Conservation (phyloP, 2,329 filamentous ascomycete genomes). For the Aspergillus glaucus region DNA sequence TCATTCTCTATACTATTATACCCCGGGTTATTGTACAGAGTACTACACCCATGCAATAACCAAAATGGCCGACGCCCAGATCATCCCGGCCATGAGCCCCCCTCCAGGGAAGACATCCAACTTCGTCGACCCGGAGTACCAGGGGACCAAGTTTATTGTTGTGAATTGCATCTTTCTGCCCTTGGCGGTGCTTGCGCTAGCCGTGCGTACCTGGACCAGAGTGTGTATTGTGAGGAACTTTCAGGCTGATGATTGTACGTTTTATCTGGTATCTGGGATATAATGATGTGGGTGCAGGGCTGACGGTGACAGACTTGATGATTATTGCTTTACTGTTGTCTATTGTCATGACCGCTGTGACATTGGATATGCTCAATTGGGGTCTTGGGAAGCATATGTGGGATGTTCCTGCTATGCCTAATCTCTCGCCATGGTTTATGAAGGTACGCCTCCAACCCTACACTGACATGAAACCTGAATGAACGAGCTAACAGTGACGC, state of each 20-base stretch:
- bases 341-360: conserved; percentile 11
- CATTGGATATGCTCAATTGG: conserved; percentile 14
- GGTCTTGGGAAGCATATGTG: conserved; percentile 24
- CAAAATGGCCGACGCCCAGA: conserved; percentile 12
- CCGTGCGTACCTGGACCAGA: conserved; percentile 20
- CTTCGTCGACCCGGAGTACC: conserved; percentile 20
- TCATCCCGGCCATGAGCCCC: conserved; percentile 19
- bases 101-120: conserved; percentile 20
- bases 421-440: conserved; percentile 17
- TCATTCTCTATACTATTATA: neutral
- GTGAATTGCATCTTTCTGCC: conserved; percentile 23
- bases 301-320: conserved; percentile 16
- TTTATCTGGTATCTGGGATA: neutral
- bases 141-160: conserved; percentile 18
- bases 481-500: too few relatives aligned
- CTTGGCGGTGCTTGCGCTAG: conserved; percentile 14
- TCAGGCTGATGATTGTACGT: conserved; percentile 23
- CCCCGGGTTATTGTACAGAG: neutral
- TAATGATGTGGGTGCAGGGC: too few relatives aligned
- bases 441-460: conserved; percentile 10
- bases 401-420: conserved; percentile 14
- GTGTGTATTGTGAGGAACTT: conserved; percentile 20
- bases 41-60: neutral
- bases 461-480: too few relatives aligned
- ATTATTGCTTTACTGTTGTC: conserved; percentile 5